Evolutionary conservation across 768 basidiomycete genomes (phyloP), one percentile per base, ranked within the genome.

Genomic region (Peribolospora baueri): DNA sequence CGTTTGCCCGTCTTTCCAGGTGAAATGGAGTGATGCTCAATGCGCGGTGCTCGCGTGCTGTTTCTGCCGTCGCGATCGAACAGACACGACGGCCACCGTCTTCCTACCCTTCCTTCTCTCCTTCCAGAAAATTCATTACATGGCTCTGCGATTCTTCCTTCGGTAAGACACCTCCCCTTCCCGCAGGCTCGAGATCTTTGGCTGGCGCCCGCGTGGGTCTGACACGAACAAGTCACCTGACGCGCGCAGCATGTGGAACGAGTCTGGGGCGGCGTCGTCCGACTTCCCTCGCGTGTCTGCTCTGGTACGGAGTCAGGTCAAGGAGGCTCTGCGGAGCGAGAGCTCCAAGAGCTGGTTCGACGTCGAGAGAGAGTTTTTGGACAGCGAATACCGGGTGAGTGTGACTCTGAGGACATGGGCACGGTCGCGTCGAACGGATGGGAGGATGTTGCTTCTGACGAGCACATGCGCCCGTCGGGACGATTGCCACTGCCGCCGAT

Each of bases 41-140:
- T 25, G 25, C 25, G 25, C 25, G 25, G 25, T 25, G 25, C 51
- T 63, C 42, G 54, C 54, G 46, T 6, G 46, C 38, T 38, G n/a
- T 5, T 39, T 56, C 9, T 50, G 41, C 49, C 5, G 50, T 55
- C 38, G 54, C 7, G 37, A 2, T 38, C 51, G 38, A 6, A 43
- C 56, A 81, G 84, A 84, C 65, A 79, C 84, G 3, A 81, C 82
- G 2, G 78, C 82, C 3, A 81, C 81, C 3, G 75, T 77, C 2
- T 86, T 84, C 65, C 79, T 83, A 58, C 85, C 85, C 0, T 85
- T 86, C 69, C 82, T 90, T 68, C 73, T 90, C 59, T 82, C 83
- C 61, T 84, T 88, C 63, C 74, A 75, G 64, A 78, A 74, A 59
- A 79, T 86, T 4, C 87, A 93, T 66, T 70, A 74, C 7, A 69